Base-by-base conservation (phyloP, 345 rosid genomes). In the Linum lewisii region DNA sequence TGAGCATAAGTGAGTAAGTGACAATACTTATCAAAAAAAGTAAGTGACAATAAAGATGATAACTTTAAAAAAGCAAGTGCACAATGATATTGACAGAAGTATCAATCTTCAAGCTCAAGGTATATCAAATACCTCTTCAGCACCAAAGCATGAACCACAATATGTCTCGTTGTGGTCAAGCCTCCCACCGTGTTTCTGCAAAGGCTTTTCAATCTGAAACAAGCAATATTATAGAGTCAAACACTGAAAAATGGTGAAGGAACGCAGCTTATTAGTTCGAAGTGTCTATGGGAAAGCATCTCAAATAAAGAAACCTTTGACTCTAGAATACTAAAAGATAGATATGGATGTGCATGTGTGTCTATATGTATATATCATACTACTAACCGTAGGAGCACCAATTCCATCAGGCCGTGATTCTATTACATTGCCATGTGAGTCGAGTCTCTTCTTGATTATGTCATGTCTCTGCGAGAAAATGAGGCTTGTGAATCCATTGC, bases 121-220 rank as follows among this genome's bases (percentile, higher is more conserved):
- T 52, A 52, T 21, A 52, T 15, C 10, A 21, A 21, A 67, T 82
- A 94, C 97, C 36, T 73, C 51, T 79, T 94, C 93, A 42, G 96
- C 88, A 60, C 99, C 97, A 73, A 79, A 87, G 66, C 96, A 94
- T 51, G 97, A 94, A 58, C 97, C 95, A 65, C 99, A 87, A 57
- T 85, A 94, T 22, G 95, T 94, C 71, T 90, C 95, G 55, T 94
- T 94, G 74, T 90, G 97, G 79, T 77, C 96, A 59, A 93, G 85
- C 83, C 99, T 80, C 47, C 97, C 97, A 72, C 97, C 97, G 77
- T 93, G 99, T 74, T 75, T 82, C 75, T 93, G 97, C 68, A 93
- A 71, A 58, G 99, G 92, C 24, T 84, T 90, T 50, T 90, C 99
- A 74, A 90, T 80, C 97, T 87, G 80, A 65, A 60, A 50, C 54